These are phyloP conservation scores for Pythium aristosporum DNA, from an alignment of 352 stramenopile species.

Conservation along the genomic window DNA sequence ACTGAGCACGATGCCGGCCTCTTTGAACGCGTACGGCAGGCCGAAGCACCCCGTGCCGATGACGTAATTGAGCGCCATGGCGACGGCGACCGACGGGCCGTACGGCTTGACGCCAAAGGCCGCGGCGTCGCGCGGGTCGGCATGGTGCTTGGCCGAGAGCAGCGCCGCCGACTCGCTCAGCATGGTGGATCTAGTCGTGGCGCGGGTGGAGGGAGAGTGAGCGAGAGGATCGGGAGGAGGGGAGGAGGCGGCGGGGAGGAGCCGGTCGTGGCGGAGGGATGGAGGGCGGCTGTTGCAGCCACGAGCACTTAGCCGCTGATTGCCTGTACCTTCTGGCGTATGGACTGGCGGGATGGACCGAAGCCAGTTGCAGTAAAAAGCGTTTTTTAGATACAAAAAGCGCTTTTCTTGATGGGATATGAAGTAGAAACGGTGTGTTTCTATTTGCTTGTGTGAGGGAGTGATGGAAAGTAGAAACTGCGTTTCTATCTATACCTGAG, in stretches of 20 bases:
- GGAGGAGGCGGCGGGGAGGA: neutral
- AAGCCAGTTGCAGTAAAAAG: neutral
- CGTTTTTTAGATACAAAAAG: neutral
- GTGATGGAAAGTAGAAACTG: too few relatives aligned
- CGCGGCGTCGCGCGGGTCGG: conserved; percentile 25
- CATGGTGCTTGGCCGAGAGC: conserved; percentile 21
- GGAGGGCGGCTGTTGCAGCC: neutral
- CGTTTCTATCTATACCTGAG: too few relatives aligned
- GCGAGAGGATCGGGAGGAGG: neutral
- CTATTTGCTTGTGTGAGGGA: neutral
- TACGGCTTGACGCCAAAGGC: conserved; percentile 67
- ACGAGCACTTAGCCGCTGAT: too few relatives aligned
- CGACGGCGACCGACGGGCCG: conserved; percentile 59
- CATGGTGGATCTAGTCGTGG: conserved; percentile 4
- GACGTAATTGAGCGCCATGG: conserved; percentile 87
- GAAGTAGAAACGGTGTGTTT: neutral
- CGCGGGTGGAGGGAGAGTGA: neutral
- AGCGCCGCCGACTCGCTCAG: conserved; percentile 30
- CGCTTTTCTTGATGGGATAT: neutral
- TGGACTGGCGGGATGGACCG: neutral
- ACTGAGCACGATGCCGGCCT: conserved; percentile 64
- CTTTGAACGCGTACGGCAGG: conserved; percentile 74
- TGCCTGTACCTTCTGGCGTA: neutral
- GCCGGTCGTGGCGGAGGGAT: neutral
- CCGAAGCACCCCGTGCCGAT: conserved; percentile 87